Base-by-base conservation (phyloP, 192 early-diverging fungal species). In the Coemansia sp. region DNA sequence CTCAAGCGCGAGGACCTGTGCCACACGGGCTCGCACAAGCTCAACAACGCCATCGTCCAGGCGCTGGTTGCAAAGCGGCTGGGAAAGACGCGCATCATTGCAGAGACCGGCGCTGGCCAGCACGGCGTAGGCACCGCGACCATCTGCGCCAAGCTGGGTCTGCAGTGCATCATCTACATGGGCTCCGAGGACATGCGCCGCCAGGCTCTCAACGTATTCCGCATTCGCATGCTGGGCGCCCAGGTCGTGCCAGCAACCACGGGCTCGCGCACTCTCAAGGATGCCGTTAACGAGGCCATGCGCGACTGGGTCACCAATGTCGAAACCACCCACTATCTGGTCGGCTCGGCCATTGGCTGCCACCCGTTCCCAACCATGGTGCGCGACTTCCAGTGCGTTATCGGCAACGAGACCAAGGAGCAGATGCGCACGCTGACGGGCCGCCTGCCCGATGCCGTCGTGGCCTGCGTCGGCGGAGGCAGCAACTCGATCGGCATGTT, bases 211-310 rank as follows among this genome's bases (percentile, higher is more conserved):
- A 97, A 99, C 62, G 95, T 99, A 1, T 97, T 97, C 84, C 84
- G 97, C 49, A 99, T 99, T 74, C 84, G 86, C 46, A 84, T 97
- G 71, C 82, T 99, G 55, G 97, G 97, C 59, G 97, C 92, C 30
- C 89, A 87, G 29, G 95, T 99, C 27, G 82, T 99, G 22, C 85
- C 94, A 23, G 94, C 94, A 18, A 71, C 71, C 23, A 84, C 85
- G 27, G 92, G 92, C 24, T 86, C 86, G 50, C 69, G 74, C 64
- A 97, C 95, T 6, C 87, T 97, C 60, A 99, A 99, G 81, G 97
- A 99, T 83, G 97, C 97, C 42, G 89, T 97, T 69, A 99, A 99
- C 72, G 97, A 96, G 74, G 97, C 97, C 24, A 92, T 97, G 93
- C 86, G 97, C 65, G 95, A 99, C 78, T 96, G 94, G 94, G 94